phyloP scores from a whole-genome alignment of 164 flowering plant genomes.

The Saururus chinensis region DNA sequence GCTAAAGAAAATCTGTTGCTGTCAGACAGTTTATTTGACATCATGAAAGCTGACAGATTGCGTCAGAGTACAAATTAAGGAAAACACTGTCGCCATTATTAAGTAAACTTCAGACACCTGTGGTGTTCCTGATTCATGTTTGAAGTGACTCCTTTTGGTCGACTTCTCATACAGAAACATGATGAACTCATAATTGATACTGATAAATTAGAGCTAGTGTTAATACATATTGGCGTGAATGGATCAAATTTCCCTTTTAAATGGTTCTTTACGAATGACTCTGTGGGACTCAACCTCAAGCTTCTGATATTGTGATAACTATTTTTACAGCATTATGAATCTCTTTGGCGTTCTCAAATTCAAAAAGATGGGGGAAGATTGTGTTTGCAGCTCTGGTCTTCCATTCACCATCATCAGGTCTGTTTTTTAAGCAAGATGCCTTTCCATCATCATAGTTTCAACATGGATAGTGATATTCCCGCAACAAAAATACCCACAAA shows the following conservation, averaged over 20 bases:
- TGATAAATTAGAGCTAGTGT: too few species aligned
- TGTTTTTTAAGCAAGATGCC: not conserved
- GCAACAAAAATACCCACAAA: too few species aligned
- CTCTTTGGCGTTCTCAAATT: slow-evolving; percentile 97
- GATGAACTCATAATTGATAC: not conserved
- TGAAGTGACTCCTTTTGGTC: too few species aligned
- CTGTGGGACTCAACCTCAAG: too few species aligned
- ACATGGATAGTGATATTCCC: too few species aligned
- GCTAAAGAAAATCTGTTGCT: not conserved
- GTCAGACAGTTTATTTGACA: not conserved
- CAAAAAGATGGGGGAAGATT: slow-evolving; percentile 96
- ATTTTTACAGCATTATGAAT: slow-evolving; percentile 76
- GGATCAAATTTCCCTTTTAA: not conserved
- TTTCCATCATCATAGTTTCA: not conserved
- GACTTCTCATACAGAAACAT: too few species aligned
- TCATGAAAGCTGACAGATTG: not conserved
- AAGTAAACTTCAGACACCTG: too few species aligned
- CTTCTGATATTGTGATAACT: not conserved
- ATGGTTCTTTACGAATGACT: not conserved
- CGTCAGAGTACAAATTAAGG: too few species aligned
- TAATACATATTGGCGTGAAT: not conserved
- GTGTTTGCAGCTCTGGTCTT: slow-evolving; percentile 62
- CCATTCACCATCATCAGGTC: slow-evolving; percentile 95
- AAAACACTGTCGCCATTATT: not conserved
- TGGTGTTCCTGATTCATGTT: too few species aligned